phyloP scores from a whole-genome alignment of 2,329 filamentous ascomycete species.

The Beauveria medogensis region DNA sequence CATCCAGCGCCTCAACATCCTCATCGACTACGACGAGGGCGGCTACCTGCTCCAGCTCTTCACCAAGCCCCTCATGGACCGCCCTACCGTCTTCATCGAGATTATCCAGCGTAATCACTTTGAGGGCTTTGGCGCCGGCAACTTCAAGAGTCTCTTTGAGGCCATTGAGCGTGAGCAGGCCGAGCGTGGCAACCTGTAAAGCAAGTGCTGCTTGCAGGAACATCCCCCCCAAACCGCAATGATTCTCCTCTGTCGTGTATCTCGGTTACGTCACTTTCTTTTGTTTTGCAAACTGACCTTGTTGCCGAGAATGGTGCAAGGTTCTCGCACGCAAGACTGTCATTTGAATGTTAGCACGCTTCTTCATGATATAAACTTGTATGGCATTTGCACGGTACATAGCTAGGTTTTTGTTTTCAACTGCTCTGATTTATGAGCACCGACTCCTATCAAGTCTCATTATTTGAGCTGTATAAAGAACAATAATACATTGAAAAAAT shows the following conservation, averaged over 20 bases:
- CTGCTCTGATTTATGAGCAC: not conserved
- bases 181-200: conserved; percentile 69
- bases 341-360: not conserved
- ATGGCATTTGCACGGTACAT: conserved; percentile 10
- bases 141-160: conserved; percentile 93
- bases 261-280: not conserved
- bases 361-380: not conserved
- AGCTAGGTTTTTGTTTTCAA: not conserved
- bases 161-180: conserved; percentile 92
- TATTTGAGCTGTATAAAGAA: not conserved
- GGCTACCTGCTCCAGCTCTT: conserved; percentile 75
- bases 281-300: not conserved
- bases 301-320: not conserved
- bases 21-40: conserved; percentile 91
- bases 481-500: not conserved
- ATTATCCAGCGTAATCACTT: conserved; percentile 92
- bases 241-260: too few relatives aligned
- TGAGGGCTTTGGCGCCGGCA: conserved; percentile 86
- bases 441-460: not conserved
- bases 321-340: not conserved
- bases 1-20: conserved; percentile 69
- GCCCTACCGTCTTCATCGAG: conserved; percentile 92
- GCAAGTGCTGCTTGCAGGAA: not conserved
- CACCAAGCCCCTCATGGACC: conserved; percentile 85
- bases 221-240: not conserved